Percentiles rank a stretch among this genome's conserved stretches.
These are phyloP conservation scores for Picea glauca DNA, from an alignment of 75 land plant genomes.

Conservation along the genomic window DNA sequence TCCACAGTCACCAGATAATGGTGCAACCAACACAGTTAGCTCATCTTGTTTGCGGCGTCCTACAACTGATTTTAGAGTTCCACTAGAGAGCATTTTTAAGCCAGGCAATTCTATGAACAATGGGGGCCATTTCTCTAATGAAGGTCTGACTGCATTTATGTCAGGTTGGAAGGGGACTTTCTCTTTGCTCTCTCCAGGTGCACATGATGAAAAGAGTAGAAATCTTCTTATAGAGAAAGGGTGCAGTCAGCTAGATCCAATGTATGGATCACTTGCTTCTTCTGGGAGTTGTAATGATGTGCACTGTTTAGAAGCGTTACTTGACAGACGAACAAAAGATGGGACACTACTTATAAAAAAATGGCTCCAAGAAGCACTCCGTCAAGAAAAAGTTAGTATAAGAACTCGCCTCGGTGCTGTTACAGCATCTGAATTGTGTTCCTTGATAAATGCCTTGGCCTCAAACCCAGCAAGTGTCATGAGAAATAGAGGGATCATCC, in stretches of 20 bases:
- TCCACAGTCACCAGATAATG: constrained; percentile 14
- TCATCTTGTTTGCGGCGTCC: constrained; percentile 23
- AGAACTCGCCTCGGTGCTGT: constrained; percentile 53
- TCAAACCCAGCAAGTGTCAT: constrained; percentile 45
- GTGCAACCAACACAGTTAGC: constrained; percentile 11
- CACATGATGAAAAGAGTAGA: constrained; percentile 13
- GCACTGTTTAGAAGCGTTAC: constrained; percentile 58
- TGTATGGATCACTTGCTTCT: constrained; percentile 66
- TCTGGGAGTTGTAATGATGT: constrained; percentile 52
- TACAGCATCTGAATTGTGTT: constrained; percentile 47
- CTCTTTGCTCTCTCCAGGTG: constrained; percentile 12
- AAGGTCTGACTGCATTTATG: constrained; percentile 40
- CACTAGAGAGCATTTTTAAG: constrained; percentile 37
- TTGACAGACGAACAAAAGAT: constrained; percentile 83
- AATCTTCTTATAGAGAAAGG: constrained; percentile 5
- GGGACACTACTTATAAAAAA: constrained; percentile 62
- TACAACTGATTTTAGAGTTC: constrained; percentile 59
- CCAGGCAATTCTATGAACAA: constrained; percentile 19
- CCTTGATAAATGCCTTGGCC: constrained; percentile 48
- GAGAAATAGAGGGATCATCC: constrained; percentile 73
- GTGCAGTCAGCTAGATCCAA: constrained; percentile 12
- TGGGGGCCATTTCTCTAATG: constrained; percentile 23
- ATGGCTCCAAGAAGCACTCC: constrained; percentile 76
- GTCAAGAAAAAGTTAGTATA: constrained; percentile 48
- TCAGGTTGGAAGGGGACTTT: constrained; percentile 38